These are phyloP conservation scores for Trametes cinnabarina DNA, from an alignment of 768 basidiomycete species.

Conservation along the genomic window DNA sequence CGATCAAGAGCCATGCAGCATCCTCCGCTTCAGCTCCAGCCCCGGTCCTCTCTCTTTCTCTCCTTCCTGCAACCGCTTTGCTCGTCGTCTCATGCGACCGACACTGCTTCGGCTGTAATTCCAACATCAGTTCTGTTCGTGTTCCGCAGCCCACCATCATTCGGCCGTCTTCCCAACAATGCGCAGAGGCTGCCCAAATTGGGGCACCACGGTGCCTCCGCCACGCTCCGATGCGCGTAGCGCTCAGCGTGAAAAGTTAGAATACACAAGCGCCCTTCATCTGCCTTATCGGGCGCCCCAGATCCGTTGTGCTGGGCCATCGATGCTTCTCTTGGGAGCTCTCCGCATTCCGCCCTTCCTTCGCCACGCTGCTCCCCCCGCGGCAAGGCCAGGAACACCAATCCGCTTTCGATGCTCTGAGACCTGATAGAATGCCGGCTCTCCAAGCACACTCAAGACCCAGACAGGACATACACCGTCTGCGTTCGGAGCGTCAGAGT, in stretches of 20 bases:
- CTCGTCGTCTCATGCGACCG: background rate
- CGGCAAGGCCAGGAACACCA: background rate
- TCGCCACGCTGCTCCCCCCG: background rate
- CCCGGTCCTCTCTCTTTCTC: background rate
- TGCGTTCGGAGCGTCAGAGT: too few species aligned
- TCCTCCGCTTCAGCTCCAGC: too few species aligned
- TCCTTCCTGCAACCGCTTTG: background rate
- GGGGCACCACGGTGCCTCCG: background rate
- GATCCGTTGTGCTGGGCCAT: background rate
- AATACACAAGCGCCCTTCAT: background rate
- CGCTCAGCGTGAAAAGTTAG: slow-evolving; percentile 1
- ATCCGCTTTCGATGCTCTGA: background rate
- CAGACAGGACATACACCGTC: background rate
- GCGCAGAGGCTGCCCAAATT: background rate
- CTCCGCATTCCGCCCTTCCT: background rate
- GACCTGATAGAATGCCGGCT: background rate
- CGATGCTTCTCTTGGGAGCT: background rate
- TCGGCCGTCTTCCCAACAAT: slow-evolving; percentile 3
- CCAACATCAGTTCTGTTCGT: background rate
- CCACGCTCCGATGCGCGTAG: background rate
- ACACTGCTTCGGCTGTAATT: background rate
- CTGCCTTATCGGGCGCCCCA: background rate
- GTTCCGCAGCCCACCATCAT: slow-evolving; percentile 1
- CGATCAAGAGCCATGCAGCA: too few species aligned
- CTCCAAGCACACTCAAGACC: background rate